These are phyloP conservation scores for Aspergillus pseudoterreus DNA, from an alignment of 2,329 filamentous ascomycete genomes.

Conservation along the genomic window DNA sequence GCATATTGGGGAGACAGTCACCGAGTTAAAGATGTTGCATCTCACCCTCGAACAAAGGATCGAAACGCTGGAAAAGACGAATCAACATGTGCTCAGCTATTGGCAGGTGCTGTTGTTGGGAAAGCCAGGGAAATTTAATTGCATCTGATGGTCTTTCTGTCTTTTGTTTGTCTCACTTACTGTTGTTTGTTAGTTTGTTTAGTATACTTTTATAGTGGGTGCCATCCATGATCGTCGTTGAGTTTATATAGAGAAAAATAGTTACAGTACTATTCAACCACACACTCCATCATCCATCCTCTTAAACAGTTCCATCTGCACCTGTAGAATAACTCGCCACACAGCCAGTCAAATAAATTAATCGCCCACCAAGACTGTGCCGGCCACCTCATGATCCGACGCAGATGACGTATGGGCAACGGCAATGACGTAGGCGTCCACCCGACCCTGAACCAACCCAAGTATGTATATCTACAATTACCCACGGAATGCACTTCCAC, in stretches of 20 bases:
- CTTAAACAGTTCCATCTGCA: too few relatives aligned
- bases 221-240: not conserved
- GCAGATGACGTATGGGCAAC: not conserved
- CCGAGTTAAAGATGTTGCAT: not conserved
- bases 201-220: too few relatives aligned
- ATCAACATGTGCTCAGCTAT: not conserved
- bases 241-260: not conserved
- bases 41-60: conserved; percentile 3
- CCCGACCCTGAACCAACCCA: not conserved
- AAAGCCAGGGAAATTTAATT: not conserved
- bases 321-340: too few relatives aligned
- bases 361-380: not conserved
- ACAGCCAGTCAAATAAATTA: not conserved
- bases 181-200: too few relatives aligned
- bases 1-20: not conserved
- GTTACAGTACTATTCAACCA: too few relatives aligned
- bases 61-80: conserved; percentile 3
- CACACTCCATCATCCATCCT: too few relatives aligned
- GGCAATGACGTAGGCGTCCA: not conserved
- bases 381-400: not conserved
- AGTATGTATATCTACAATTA: not conserved
- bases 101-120: not conserved
- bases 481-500: not conserved
- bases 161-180: too few relatives aligned
- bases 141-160: not conserved